Evolutionary conservation across 2,329 filamentous ascomycete species (phyloP), one percentile per base, ranked within the genome.

Genomic region (Pestalotiopsis sp.): DNA sequence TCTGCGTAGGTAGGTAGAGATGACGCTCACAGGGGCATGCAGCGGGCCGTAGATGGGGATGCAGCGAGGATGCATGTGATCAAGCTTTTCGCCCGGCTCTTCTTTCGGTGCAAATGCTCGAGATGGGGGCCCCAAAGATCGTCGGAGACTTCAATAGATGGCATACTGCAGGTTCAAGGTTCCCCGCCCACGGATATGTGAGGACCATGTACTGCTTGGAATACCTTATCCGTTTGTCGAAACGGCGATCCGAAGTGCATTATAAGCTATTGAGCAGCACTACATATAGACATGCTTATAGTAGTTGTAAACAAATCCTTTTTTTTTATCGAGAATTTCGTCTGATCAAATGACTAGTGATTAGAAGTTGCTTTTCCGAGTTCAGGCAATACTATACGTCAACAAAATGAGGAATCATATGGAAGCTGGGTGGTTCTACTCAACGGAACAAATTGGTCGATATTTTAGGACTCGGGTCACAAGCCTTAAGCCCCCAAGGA

Each of bases 381-480:
- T 45, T 2, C 41, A 45, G 3, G 3, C 13, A 13, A 13, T 7
- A 4, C 41, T 14, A 45, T 45, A 45, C 4, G 2, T n/a, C 4
- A 14, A 52, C 45, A 59, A 67, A 60, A 73, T 73, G 72, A 65
- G 67, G 65, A 74, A 71, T 69, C 49, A 72, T 59, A 73, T 73
- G 72, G 72, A 67, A 17, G 70, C 71, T 4, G 72, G 72, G 25
- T 72, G 72, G 72, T 72, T 73, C 56, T 73, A 73, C 68, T 80
- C 79, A 45, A 75, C 75, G 23, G 59, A 68, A 4, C 78, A 80
- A 63, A 78, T 81, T 20, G 17, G 14, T 14, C 74, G 72, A 23
- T 81, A 81, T 63, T 73, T 81, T 66, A 69, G 73, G 25, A 78
- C 79, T 25, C 74, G 79, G 17, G 31, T 74, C 4, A 74, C 78